These are phyloP conservation scores for Chaetomium sp. DNA, from an alignment of 2,329 filamentous ascomycete genomes.

Conservation along the genomic window DNA sequence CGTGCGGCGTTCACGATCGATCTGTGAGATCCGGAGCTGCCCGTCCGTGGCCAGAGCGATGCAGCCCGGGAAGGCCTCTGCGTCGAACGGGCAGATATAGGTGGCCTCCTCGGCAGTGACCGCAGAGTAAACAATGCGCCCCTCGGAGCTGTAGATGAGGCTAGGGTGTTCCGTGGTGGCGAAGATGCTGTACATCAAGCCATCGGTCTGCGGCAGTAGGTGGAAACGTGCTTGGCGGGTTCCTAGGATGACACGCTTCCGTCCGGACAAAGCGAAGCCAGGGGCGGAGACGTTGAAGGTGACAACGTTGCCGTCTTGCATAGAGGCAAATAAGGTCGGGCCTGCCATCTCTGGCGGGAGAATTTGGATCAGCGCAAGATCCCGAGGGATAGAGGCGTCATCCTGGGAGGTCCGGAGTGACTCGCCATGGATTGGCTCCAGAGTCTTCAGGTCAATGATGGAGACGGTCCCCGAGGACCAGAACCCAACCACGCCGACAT, in stretches of 20 bases:
- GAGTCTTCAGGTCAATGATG: constrained; percentile 60
- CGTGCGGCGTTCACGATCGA: constrained; percentile 80
- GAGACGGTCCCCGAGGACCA: constrained; percentile 79
- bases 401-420: constrained; percentile 54
- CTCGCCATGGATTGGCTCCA: constrained; percentile 58
- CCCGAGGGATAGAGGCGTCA: constrained; percentile 72
- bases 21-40: constrained; percentile 69
- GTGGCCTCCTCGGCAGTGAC: constrained; percentile 84
- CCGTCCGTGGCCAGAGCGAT: constrained; percentile 73
- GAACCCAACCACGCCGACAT: constrained; percentile 75
- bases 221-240: constrained; percentile 80
- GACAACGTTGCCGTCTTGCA: constrained; percentile 87
- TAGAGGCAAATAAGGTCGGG: constrained; percentile 77
- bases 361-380: constrained; percentile 72
- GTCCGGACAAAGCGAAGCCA: constrained; percentile 59
- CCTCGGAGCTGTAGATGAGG: constrained; percentile 84
- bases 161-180: constrained; percentile 92
- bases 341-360: constrained; percentile 52
- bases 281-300: constrained; percentile 64
- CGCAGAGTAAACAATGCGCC: constrained; percentile 84
- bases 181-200: constrained; percentile 68
- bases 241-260: constrained; percentile 78
- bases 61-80: constrained; percentile 70
- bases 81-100: constrained; percentile 75
- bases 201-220: constrained; percentile 61